These are phyloP conservation scores for Sclerotinia spermophila DNA, from an alignment of 2,329 filamentous ascomycete species.

Conservation along the genomic window DNA sequence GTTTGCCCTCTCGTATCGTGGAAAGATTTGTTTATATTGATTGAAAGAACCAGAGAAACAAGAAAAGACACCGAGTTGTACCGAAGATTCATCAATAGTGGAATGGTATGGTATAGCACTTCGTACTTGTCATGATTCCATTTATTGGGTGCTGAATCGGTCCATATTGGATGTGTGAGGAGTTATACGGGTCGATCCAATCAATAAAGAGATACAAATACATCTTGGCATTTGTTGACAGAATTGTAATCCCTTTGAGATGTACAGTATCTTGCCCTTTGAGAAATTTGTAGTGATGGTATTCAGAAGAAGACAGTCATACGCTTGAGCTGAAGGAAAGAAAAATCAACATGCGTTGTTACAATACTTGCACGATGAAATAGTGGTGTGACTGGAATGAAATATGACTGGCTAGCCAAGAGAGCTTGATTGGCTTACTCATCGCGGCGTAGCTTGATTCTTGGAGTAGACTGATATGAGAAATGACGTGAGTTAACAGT, in stretches of 20 bases:
- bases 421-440: background rate
- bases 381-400: background rate
- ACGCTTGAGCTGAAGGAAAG: background rate
- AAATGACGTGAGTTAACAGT: background rate
- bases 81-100: constrained; percentile 14
- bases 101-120: background rate
- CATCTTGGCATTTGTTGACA: constrained; percentile 3
- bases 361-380: background rate
- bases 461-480: background rate
- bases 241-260: constrained; percentile 1
- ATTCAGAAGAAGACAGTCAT: background rate
- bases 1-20: background rate
- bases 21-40: background rate
- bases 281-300: background rate
- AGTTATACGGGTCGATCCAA: background rate
- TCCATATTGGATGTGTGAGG: background rate
- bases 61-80: background rate
- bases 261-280: background rate
- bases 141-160: background rate
- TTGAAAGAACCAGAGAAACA: background rate
- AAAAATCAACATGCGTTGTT: background rate
- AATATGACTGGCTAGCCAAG: background rate
- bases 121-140: background rate
- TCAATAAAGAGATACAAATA: background rate
- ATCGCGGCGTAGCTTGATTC: constrained; percentile 2